Evolutionary conservation across 2,329 filamentous ascomycete species (phyloP).

Genomic region (Alternaria panax): DNA sequence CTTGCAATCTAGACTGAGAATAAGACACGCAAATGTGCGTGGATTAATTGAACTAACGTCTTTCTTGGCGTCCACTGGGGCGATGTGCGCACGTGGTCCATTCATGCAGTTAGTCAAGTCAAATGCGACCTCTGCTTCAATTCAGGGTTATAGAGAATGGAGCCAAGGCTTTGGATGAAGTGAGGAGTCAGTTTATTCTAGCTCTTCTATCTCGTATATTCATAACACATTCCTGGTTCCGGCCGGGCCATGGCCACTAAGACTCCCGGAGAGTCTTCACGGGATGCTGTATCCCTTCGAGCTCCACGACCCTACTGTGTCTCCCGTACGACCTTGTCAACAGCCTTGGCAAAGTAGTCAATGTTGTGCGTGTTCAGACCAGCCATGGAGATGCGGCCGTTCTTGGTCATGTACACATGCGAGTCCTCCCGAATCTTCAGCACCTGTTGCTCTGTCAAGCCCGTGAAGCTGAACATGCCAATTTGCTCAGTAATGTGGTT

Average conservation of each 20-base stretch:
- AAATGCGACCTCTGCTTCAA: not conserved
- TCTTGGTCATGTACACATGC: conserved; percentile 94
- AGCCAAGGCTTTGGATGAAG: not conserved
- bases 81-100: not conserved
- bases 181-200: not conserved
- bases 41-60: not conserved
- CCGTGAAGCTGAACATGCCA: conserved; percentile 98
- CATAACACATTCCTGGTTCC: not conserved
- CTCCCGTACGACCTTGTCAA: conserved; percentile 81
- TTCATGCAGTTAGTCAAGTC: not conserved
- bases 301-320: too few relatives aligned
- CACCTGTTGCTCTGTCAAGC: conserved; percentile 77
- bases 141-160: not conserved
- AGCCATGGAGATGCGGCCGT: conserved; percentile 97
- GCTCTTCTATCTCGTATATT: not conserved
- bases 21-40: not conserved
- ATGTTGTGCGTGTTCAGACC: conserved; percentile 93
- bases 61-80: not conserved
- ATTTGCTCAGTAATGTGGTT: conserved; percentile 99
- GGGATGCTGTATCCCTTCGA: not conserved
- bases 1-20: not conserved
- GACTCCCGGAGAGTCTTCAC: not conserved
- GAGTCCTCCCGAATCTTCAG: conserved; percentile 71
- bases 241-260: not conserved
- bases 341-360: conserved; percentile 89